A percentile compares a stretch with the other conserved stretches of the same genome.
Conservation (phyloP, 441 rosid species). For the Brassica hybrid region DNA sequence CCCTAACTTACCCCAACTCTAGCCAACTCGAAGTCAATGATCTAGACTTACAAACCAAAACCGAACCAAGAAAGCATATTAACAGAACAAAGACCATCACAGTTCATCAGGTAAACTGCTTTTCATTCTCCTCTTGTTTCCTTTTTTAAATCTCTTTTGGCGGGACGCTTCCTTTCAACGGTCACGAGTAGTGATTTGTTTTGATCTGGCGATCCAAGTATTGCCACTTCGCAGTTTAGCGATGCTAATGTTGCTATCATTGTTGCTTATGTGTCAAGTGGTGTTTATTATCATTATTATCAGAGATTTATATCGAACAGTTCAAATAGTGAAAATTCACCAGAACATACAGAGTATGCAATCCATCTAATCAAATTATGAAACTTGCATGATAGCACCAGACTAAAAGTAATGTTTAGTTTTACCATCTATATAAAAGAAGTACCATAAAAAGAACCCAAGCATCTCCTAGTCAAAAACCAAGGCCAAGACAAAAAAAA, state of each 20-base stretch:
- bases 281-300: not conserved
- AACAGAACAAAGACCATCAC: not conserved
- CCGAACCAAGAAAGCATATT: not conserved
- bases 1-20: not conserved
- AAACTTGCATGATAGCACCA: not conserved
- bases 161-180: not conserved
- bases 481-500: not conserved
- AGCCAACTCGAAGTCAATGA: not conserved
- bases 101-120: not conserved
- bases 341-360: not conserved
- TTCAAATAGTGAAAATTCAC: not conserved
- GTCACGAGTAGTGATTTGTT: not conserved
- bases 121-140: not conserved
- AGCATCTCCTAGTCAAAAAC: not conserved
- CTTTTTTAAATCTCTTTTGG: not conserved
- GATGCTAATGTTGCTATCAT: not conserved
- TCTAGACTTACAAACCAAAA: not conserved
- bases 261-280: not conserved
- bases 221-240: not conserved
- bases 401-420: not conserved
- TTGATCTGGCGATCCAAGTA: too few species aligned
- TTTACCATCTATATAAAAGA: not conserved
- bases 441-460: not conserved
- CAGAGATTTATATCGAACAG: not conserved
- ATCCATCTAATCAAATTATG: not conserved